phyloP scores from a whole-genome alignment of 2,329 filamentous ascomycete species.

The Karstenula rhodostoma region DNA sequence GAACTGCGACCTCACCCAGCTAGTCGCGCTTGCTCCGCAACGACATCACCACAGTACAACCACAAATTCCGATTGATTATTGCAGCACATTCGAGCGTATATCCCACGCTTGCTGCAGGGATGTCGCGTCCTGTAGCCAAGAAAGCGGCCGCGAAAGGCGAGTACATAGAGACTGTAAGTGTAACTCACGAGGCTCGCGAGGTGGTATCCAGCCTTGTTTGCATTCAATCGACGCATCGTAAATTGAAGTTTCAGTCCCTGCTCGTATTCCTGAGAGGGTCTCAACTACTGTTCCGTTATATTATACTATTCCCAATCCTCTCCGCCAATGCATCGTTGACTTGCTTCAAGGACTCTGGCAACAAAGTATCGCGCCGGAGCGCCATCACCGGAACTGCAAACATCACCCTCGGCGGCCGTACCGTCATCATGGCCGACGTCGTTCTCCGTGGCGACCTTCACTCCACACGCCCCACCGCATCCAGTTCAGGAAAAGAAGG shows the following conservation, averaged over 20 bases:
- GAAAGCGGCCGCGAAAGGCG: slow-evolving; percentile 72
- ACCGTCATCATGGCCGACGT: slow-evolving; percentile 96
- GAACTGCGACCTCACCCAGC: neutral
- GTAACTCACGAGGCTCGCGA: neutral
- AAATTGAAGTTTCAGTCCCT: neutral
- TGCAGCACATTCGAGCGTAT: neutral
- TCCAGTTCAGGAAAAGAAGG: slow-evolving; percentile 42
- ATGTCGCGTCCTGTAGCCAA: slow-evolving; percentile 62
- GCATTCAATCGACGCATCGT: neutral
- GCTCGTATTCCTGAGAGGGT: neutral
- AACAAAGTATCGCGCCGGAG: slow-evolving; percentile 97
- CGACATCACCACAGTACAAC: neutral
- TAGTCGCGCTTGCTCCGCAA: neutral
- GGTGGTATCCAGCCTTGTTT: neutral
- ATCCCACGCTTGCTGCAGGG: neutral
- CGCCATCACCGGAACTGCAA: slow-evolving; percentile 91
- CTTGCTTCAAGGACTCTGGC: slow-evolving; percentile 77
- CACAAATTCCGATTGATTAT: neutral
- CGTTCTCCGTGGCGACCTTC: slow-evolving; percentile 90
- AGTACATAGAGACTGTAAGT: slow-evolving; percentile 94
- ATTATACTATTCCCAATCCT: neutral
- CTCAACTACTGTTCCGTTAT: neutral
- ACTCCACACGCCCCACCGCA: slow-evolving; percentile 49
- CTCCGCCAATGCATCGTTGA: neutral
- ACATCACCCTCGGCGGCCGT: slow-evolving; percentile 94